phyloP scores from a whole-genome alignment of 768 basidiomycete species.

The Collybia sordida region DNA sequence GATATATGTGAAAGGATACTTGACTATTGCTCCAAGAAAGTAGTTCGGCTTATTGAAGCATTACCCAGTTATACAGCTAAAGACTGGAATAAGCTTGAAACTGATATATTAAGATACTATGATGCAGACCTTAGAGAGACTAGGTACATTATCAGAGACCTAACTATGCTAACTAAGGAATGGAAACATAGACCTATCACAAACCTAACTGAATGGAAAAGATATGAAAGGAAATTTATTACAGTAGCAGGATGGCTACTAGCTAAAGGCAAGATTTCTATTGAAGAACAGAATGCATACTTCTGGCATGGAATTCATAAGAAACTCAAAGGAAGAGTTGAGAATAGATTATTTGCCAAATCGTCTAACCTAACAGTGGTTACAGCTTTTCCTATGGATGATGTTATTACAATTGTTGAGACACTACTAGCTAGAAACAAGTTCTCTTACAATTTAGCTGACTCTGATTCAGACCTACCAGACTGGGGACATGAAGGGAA shows the following conservation, averaged over 20 bases:
- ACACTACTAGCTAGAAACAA: slow-evolving; percentile 3
- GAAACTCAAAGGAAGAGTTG: no score
- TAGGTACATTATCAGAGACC: neutral
- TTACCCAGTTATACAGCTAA: no score
- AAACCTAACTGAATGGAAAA: neutral
- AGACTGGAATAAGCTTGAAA: no score
- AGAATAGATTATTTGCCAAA: no score
- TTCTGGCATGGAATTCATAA: slow-evolving; percentile 1
- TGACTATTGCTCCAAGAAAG: no score
- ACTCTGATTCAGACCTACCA: neutral
- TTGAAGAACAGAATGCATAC: neutral
- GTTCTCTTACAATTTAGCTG: neutral
- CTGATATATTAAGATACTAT: no score
- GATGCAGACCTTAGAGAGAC: neutral
- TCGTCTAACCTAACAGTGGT: no score
- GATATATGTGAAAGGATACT: no score
- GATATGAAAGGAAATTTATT: neutral
- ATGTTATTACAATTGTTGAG: neutral
- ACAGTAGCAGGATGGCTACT: neutral
- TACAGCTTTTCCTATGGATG: neutral
- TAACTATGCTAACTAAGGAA: neutral
- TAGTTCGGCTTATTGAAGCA: no score
- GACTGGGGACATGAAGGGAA: slow-evolving; percentile 1
- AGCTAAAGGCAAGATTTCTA: neutral
- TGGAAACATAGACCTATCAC: neutral